Evolutionary conservation across 2,329 filamentous ascomycete species (phyloP).

Genomic region (Pseudocercospora crystallina): DNA sequence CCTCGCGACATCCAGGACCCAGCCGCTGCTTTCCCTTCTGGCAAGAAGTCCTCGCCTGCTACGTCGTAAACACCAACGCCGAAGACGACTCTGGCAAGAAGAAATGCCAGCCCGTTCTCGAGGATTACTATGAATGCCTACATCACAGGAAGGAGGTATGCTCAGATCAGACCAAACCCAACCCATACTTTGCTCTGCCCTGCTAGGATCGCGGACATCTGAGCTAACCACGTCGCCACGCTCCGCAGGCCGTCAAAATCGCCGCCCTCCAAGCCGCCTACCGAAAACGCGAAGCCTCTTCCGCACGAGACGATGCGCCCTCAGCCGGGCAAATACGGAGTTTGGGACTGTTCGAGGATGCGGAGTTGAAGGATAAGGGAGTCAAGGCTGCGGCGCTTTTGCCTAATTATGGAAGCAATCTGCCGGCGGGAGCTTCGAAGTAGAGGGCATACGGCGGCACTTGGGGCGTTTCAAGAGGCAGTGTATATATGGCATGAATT

Average conservation of each 20-base stretch:
- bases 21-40: conserved; percentile 97
- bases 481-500: neutral
- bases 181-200: neutral
- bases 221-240: neutral
- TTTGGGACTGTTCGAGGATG: conserved; percentile 69
- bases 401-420: conserved; percentile 34
- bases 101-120: conserved; percentile 80
- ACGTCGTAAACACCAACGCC: conserved; percentile 84
- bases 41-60: conserved; percentile 98
- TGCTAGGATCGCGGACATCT: neutral
- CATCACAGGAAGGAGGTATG: conserved; percentile 98
- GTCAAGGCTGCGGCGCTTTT: conserved; percentile 46
- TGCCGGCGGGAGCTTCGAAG: conserved; percentile 16
- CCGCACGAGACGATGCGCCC: conserved; percentile 75
- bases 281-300: conserved; percentile 73
- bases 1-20: conserved; percentile 56
- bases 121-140: conserved; percentile 98
- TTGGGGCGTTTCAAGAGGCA: no score
- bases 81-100: conserved; percentile 79
- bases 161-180: neutral
- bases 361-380: conserved; percentile 72
- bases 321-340: conserved; percentile 84
- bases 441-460: conserved; percentile 1
- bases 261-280: conserved; percentile 79
- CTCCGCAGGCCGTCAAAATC: conserved; percentile 69